phyloP scores from a whole-genome alignment of 225 moss, liverwort and hornwort genomes.

The Polytrichum formosum region DNA sequence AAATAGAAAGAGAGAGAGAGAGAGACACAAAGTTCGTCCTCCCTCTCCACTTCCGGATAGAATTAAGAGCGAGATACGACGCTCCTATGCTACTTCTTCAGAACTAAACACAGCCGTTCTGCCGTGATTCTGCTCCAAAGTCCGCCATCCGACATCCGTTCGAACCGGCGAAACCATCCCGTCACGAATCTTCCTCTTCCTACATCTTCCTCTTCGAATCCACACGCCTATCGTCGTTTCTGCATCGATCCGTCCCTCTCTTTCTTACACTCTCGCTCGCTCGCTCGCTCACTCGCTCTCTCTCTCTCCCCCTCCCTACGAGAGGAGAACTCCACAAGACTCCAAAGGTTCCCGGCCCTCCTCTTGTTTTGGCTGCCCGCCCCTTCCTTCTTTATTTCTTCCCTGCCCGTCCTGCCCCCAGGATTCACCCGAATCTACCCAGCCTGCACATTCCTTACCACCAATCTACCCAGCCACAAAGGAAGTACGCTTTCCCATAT shows the following conservation, averaged over 20 bases:
- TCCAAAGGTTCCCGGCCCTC: not conserved
- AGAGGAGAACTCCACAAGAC: not conserved
- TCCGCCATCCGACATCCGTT: not conserved
- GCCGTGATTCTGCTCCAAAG: slow-evolving; percentile 1
- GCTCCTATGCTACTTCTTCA: not conserved
- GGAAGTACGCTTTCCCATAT: too few species aligned
- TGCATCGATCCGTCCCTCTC: not conserved
- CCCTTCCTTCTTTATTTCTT: not conserved
- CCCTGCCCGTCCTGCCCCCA: not conserved
- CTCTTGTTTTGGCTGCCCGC: not conserved
- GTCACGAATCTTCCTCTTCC: too few species aligned
- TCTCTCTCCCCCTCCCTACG: not conserved
- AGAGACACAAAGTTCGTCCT: too few species aligned
- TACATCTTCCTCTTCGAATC: not conserved
- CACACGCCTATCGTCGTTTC: not conserved
- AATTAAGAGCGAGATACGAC: not conserved
- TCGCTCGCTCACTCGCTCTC: not conserved
- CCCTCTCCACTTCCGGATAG: too few species aligned
- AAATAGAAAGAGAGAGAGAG: too few species aligned
- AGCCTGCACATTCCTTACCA: too few species aligned
- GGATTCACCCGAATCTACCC: not conserved
- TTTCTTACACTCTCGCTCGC: not conserved
- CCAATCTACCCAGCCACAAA: too few species aligned
- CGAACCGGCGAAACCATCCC: not conserved
- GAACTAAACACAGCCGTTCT: not conserved